Evolutionary conservation across 1,139 yeast genomes (phyloP), one percentile per base, ranked within the genome.

Genomic region (Geotrichum reessii): DNA sequence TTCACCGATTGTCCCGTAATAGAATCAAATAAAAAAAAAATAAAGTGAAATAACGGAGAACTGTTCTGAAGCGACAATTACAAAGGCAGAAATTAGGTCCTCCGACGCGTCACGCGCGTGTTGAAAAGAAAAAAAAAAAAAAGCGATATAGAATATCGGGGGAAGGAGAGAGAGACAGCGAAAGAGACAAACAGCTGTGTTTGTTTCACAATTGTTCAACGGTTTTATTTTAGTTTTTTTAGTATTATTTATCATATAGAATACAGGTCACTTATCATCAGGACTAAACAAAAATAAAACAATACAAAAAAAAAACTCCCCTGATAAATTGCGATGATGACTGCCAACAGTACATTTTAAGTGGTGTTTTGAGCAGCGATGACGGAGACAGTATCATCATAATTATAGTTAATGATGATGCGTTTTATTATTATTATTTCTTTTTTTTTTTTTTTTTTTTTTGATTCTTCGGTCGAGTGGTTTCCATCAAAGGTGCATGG

Each of bases 381-480:
- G 19, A 33, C 31, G 37, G 37, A 28, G 44, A 37, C 44, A 37
- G 17, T n/a, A 37, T n/a, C 9, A 6, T 12, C 40, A 33, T 33
- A 31, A n/a, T n/a, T n/a, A 17, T 44, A 25, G 21, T 31, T 9
- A 25, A 47, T 40, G 24, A 53, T 47, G 50, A 37, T 25, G 33
- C 48, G 25, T 33, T 24, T 19, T 21, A n/a, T 47, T 22, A 44
- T 47, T 46, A 3, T 9, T 21, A 22, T 17, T 42, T 52, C 14
- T 27, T 31, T 48, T 14, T 48, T 40, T 49, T 24, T 47, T 47
- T 17, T 25, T 46, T 6, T 47, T 47, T 9, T 25, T 47, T 47
- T 24, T 11, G 19, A 48, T 52, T 52, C 54, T 48, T 52, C 49
- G 33, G 49, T 52, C 49, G 54, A 42, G 46, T 17, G 54, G 49